Percentiles rank a stretch among this genome's conserved stretches.
Conservation (phyloP, 805 yeast species). For the Yamadazyma insecticola region DNA sequence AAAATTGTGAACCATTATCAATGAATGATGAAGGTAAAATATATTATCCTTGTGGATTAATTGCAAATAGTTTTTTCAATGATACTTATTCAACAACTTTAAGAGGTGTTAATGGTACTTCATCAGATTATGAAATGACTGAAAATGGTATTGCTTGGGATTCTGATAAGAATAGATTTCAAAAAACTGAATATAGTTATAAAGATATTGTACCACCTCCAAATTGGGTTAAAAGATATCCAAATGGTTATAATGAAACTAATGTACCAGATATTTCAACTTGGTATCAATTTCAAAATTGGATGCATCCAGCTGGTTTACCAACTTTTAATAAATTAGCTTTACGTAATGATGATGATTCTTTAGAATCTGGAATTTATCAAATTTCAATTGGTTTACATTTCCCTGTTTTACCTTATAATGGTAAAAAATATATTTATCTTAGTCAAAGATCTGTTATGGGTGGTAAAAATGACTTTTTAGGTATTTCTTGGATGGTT, state of each 20-base stretch:
- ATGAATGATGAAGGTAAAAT: slow-evolving; percentile 40
- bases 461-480: slow-evolving; percentile 72
- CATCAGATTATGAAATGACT: slow-evolving; percentile 28
- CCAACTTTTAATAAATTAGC: slow-evolving; percentile 46
- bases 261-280: slow-evolving; percentile 41
- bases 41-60: slow-evolving; percentile 78
- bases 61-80: slow-evolving; percentile 76
- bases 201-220: slow-evolving; percentile 42
- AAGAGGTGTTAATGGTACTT: slow-evolving; percentile 33
- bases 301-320: slow-evolving; percentile 43
- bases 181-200: slow-evolving; percentile 35
- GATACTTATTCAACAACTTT: slow-evolving; percentile 51
- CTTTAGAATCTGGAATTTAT: slow-evolving; percentile 54
- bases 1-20: slow-evolving; percentile 41
- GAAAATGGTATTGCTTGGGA: slow-evolving; percentile 40
- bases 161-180: slow-evolving; percentile 32
- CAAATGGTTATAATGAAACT: slow-evolving; percentile 38
- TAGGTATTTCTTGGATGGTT: slow-evolving; percentile 71
- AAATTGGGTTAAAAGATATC: slow-evolving; percentile 40
- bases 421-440: slow-evolving; percentile 65
- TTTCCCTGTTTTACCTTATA: slow-evolving; percentile 69
- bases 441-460: slow-evolving; percentile 66
- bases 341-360: slow-evolving; percentile 56
- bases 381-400: slow-evolving; percentile 66
- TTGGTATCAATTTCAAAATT: slow-evolving; percentile 43